Evolutionary conservation across 2,329 filamentous ascomycete species (phyloP), one percentile per base, ranked within the genome.

Genomic region (Botryotinia calthae): DNA sequence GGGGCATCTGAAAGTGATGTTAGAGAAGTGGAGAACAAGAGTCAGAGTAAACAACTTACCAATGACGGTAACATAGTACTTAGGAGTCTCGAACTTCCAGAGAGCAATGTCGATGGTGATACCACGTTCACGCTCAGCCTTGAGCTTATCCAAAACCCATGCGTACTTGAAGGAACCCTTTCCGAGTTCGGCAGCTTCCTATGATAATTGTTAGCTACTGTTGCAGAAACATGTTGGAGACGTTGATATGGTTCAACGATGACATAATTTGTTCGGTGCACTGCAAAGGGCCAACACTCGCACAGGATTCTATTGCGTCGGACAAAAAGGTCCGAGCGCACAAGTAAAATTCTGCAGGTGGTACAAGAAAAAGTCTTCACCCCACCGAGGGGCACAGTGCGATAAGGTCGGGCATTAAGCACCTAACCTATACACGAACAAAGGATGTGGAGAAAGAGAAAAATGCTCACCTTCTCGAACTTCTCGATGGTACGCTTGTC

Each of bases 101-200:
- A 98, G 95, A 82, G 96, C 96, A 85, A 98, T 98, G 87, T 98
- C 96, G 84, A 99, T 91, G 88, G 96, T 99, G 94, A 99, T 99
- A 97, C 96, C 96, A 94, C 96, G 96, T 91, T 98, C 96, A 94
- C 96, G 96, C 93, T 99, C 96, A 85, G 96, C 94, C 94, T 99
- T 98, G 84, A 99, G 93, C 89, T 99, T 99, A 94, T 99, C 96
- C 85, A 99, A 91, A 86, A 99, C 96, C 96, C 96, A 98, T 82
- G 95, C 96, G 88, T 99, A 99, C 91, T 99, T 99, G 95, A 99
- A 99, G 85, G 95, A 98, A 89, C 96, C 96, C 93, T 99, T 99
- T 85, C 96, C 96, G 85, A 98, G 90, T 87, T 98, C 94, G 86
- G 95, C 94, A 84, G 96, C 96, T 95, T 98, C 95, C 94, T 97